A percentile compares a stretch with the other conserved stretches of the same genome.
Conservation (phyloP, 1,284 basidiomycete genomes). For the Rhodotorula sp. region DNA sequence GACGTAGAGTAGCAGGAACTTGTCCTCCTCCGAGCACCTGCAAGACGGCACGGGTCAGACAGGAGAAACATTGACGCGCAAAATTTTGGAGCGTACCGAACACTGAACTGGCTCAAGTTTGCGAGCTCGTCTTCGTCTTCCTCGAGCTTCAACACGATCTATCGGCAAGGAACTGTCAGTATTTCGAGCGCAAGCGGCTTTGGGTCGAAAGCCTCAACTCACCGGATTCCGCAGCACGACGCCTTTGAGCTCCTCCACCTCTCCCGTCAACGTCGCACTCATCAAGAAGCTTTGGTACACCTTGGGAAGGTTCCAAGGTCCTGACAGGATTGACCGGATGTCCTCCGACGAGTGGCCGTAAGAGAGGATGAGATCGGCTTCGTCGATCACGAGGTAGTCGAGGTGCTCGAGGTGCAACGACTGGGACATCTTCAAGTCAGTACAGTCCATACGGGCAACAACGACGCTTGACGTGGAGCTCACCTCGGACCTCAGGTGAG, state of each 20-base stretch:
- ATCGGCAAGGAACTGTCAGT: background rate
- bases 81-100: slow-evolving; percentile 56
- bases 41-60: slow-evolving; percentile 1
- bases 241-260: slow-evolving; percentile 87
- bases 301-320: slow-evolving; percentile 70
- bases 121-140: slow-evolving; percentile 77
- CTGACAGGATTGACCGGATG: slow-evolving; percentile 76
- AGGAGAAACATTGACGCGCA: background rate
- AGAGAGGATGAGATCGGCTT: slow-evolving; percentile 95
- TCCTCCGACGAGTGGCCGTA: slow-evolving; percentile 91
- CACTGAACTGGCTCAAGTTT: slow-evolving; percentile 81
- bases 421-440: slow-evolving; percentile 48
- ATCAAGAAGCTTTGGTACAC: slow-evolving; percentile 93
- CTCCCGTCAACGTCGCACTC: slow-evolving; percentile 97
- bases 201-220: slow-evolving; percentile 46
- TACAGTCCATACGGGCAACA: background rate
- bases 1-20: slow-evolving; percentile 91
- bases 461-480: slow-evolving; percentile 11
- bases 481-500: slow-evolving; percentile 76
- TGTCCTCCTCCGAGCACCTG: slow-evolving; percentile 88
- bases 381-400: slow-evolving; percentile 91
- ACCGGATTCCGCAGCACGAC: slow-evolving; percentile 84
- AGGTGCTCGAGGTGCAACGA: slow-evolving; percentile 63
- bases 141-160: slow-evolving; percentile 82
- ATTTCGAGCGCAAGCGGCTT: background rate